Evolutionary conservation across 768 basidiomycete species (phyloP), one percentile per base, ranked within the genome.

Genomic region (Leccinum ochraceum): DNA sequence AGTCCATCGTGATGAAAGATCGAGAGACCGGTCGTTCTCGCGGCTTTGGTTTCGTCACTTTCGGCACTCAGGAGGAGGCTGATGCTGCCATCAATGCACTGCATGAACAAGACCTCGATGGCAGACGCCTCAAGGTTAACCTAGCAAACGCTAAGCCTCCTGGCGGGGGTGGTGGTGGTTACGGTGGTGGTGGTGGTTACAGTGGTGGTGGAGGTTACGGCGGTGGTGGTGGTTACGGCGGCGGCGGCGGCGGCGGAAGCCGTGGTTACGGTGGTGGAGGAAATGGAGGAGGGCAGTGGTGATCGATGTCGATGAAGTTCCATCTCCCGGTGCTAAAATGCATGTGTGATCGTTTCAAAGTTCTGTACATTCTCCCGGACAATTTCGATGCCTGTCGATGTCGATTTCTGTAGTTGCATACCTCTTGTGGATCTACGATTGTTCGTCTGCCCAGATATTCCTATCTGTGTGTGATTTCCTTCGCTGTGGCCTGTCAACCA

Each of bases 11-110:
- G 58, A 75, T 76, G 74, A 72, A 76, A 69, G 83, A 85, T 73
- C 80, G 82, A 60, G 84, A 84, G 64, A 84, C 83, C 53, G 81
- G 81, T 59, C 80, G 83, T 63, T 83, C 81, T 58, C 78, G 84
- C 66, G 83, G 83, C 63, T 84, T 84, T 72, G 83, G 82, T 59
- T 84, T 84, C 65, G 83, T 84, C 63, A 81, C 78, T 46, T 78
- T 71, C 46, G 20, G n/a, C 51, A 50, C 53, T 59, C 3, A 32
- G 3, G 48, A 51, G 0, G 75, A 83, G 66, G 83, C 83, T 58
- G 60, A 83, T 1, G 70, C 73, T 59, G 82, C 83, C 39, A 83
- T 85, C 68, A 9, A 26, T 6, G 69, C 54, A 50, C 67, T 83
- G 71, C 71, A 85, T 69, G 84, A 85, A 7, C 78, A 79, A 63